Evolutionary conservation across 1,284 basidiomycete species (phyloP).

Genomic region (Puccinia sorghi): DNA sequence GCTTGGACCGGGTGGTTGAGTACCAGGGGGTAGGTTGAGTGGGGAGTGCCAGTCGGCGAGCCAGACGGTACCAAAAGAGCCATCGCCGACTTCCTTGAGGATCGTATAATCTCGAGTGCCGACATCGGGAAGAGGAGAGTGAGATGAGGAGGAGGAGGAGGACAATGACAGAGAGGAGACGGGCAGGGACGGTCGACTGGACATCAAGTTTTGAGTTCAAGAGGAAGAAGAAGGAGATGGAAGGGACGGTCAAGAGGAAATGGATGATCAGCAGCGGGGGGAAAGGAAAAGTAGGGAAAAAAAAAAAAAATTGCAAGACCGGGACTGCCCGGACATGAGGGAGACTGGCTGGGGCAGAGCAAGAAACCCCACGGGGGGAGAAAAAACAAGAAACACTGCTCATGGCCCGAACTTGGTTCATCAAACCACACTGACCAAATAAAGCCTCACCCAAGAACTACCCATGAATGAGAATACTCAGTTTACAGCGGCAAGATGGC

Average conservation of each 20-base stretch:
- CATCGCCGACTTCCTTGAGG: constrained; percentile 88
- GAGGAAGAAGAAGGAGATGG: background rate
- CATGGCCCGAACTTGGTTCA: too few species aligned
- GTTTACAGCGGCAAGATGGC: too few species aligned
- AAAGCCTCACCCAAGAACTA: too few species aligned
- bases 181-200: background rate
- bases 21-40: constrained; percentile 66
- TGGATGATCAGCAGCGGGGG: background rate
- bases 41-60: constrained; percentile 98
- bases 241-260: background rate
- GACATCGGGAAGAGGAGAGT: constrained; percentile 37
- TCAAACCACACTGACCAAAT: too few species aligned
- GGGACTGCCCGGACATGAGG: background rate
- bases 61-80: constrained; percentile 96
- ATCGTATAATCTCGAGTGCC: constrained; percentile 61
- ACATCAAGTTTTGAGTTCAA: background rate
- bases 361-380: background rate
- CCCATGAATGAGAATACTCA: too few species aligned
- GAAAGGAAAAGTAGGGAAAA: background rate
- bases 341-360: background rate
- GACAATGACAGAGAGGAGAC: constrained; percentile 13
- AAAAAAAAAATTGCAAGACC: background rate
- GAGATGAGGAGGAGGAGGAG: constrained; percentile 4
- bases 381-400: too few species aligned
- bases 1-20: constrained; percentile 69